Evolutionary conservation across 164 flowering plant genomes (phyloP).

Genomic region (Sedum album): DNA sequence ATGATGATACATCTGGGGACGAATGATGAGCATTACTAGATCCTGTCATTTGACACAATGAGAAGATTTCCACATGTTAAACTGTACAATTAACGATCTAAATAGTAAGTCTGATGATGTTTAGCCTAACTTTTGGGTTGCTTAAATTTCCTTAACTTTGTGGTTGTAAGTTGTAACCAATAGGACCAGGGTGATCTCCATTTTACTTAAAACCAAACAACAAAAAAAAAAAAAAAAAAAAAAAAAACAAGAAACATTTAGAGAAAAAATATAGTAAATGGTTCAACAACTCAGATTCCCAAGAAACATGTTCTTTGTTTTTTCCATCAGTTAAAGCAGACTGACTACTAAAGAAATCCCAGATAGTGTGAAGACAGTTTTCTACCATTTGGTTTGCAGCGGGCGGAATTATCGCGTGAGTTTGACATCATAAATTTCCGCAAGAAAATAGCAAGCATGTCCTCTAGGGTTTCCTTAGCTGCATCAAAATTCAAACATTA

Average conservation of each 20-base stretch:
- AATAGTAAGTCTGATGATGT: too few species aligned
- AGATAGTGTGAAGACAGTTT: too few species aligned
- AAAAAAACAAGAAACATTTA: too few species aligned
- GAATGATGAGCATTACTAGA: neutral
- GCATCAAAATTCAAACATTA: neutral
- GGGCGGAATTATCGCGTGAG: neutral
- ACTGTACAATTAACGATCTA: too few species aligned
- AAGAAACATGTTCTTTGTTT: neutral
- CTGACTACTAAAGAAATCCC: neutral
- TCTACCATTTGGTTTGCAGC: neutral
- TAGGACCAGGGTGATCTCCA: neutral
- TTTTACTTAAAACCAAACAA: neutral
- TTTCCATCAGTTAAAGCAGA: neutral
- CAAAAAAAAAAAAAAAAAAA: too few species aligned
- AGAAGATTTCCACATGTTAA: neutral
- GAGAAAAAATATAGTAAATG: neutral
- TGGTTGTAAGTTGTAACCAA: neutral
- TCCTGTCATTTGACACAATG: neutral
- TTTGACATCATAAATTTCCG: neutral
- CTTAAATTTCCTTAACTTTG: too few species aligned
- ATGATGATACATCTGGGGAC: neutral
- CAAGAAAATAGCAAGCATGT: neutral
- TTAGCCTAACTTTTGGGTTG: too few species aligned
- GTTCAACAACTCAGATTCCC: neutral
- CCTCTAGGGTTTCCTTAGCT: neutral